Conservation (phyloP, 768 basidiomycete genomes). For the Clavaria fumosa region DNA sequence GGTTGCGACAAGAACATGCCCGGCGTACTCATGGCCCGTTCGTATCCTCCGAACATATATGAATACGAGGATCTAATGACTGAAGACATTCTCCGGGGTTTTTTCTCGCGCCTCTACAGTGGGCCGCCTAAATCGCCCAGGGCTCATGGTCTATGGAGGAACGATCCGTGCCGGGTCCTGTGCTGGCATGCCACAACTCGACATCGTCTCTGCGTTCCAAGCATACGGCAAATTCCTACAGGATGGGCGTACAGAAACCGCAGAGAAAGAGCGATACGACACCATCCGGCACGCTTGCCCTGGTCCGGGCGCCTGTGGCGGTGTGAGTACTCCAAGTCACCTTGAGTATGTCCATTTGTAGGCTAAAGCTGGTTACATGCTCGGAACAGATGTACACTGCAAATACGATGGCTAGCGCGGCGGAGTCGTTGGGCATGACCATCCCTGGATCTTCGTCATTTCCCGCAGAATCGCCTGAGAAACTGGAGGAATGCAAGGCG, state of each 20-base stretch:
- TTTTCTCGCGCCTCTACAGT: slow-evolving; percentile 28
- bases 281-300: slow-evolving; percentile 90
- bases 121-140: slow-evolving; percentile 88
- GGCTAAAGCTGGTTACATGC: not conserved
- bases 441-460: slow-evolving; percentile 94
- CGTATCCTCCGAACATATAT: slow-evolving; percentile 19
- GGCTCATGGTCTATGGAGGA: slow-evolving; percentile 96
- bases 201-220: slow-evolving; percentile 96
- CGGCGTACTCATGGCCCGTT: slow-evolving; percentile 94
- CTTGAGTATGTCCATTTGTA: too few relatives aligned
- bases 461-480: slow-evolving; percentile 87
- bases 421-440: slow-evolving; percentile 93
- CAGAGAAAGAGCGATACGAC: slow-evolving; percentile 72
- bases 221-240: slow-evolving; percentile 91
- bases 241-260: slow-evolving; percentile 69
- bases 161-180: slow-evolving; percentile 89
- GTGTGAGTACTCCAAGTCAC: slow-evolving; percentile 40
- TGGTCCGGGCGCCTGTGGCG: slow-evolving; percentile 96
- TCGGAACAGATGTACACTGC: slow-evolving; percentile 91
- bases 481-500: slow-evolving; percentile 66
- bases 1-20: slow-evolving; percentile 99
- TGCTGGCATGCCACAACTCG: slow-evolving; percentile 73
- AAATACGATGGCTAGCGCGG: slow-evolving; percentile 95
- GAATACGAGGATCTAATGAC: not conserved
- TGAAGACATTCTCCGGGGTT: not conserved